Percentiles rank a stretch among this genome's conserved stretches.
Conservation (phyloP, 2,329 filamentous ascomycete genomes). For the Ilyonectria robusta region DNA sequence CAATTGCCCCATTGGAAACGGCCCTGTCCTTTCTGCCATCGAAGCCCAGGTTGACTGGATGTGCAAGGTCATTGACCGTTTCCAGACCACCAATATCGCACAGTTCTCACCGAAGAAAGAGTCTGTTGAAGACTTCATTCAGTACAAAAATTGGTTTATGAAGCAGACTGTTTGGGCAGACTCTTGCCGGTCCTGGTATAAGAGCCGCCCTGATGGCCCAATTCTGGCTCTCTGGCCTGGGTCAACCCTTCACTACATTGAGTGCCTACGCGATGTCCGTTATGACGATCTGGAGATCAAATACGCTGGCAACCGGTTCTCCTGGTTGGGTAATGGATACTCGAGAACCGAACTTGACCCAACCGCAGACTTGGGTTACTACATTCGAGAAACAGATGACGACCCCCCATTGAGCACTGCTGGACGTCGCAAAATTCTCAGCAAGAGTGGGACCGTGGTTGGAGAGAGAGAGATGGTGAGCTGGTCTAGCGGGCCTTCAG, state of each 20-base stretch:
- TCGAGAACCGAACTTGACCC: slow-evolving; percentile 58
- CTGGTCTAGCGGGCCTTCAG: slow-evolving; percentile 22
- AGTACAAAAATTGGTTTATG: slow-evolving; percentile 59
- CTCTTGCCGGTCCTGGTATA: slow-evolving; percentile 63
- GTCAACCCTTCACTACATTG: slow-evolving; percentile 64
- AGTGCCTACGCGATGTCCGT: slow-evolving; percentile 60
- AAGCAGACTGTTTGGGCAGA: slow-evolving; percentile 58
- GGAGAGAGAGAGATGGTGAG: slow-evolving; percentile 22
- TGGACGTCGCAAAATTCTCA: slow-evolving; percentile 30
- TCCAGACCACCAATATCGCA: slow-evolving; percentile 60
- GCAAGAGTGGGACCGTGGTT: slow-evolving; percentile 29
- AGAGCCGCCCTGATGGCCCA: slow-evolving; percentile 59
- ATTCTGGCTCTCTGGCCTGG: slow-evolving; percentile 57
- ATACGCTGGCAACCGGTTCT: slow-evolving; percentile 55
- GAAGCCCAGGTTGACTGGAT: slow-evolving; percentile 66
- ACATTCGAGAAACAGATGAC: slow-evolving; percentile 55
- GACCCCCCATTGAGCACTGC: slow-evolving; percentile 44
- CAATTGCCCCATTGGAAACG: slow-evolving; percentile 57
- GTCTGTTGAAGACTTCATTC: slow-evolving; percentile 65
- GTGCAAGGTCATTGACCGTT: slow-evolving; percentile 63
- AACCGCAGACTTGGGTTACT: slow-evolving; percentile 57
- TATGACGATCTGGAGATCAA: slow-evolving; percentile 63
- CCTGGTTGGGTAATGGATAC: slow-evolving; percentile 60
- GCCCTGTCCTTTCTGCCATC: slow-evolving; percentile 57
- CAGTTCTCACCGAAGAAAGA: slow-evolving; percentile 60